Percentiles rank a stretch among this genome's conserved stretches.
phyloP scores from a whole-genome alignment of 2,329 filamentous ascomycete genomes.

The Blastomyces parvus region DNA sequence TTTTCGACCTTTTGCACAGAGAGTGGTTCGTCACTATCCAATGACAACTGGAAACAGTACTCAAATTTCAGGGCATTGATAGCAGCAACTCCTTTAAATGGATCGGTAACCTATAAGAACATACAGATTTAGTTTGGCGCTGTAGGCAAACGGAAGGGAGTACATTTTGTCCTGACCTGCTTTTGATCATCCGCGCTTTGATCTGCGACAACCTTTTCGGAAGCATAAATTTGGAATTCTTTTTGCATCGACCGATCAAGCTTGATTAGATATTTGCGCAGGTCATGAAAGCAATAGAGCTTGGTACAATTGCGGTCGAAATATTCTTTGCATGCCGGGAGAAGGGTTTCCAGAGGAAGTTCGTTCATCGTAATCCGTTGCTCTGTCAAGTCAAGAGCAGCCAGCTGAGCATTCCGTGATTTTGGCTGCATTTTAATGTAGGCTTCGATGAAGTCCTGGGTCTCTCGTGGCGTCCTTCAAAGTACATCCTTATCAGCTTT shows the following conservation, averaged over 20 bases:
- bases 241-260: slow-evolving; percentile 22
- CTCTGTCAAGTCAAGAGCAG: slow-evolving; percentile 26
- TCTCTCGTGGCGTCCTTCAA: slow-evolving; percentile 25
- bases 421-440: slow-evolving; percentile 29
- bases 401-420: slow-evolving; percentile 36
- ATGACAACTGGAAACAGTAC: slow-evolving; percentile 33
- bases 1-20: slow-evolving; percentile 25
- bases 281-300: slow-evolving; percentile 38
- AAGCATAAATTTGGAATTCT: slow-evolving; percentile 21
- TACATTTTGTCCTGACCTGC: slow-evolving; percentile 18
- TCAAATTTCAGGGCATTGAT: slow-evolving; percentile 39
- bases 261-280: slow-evolving; percentile 28
- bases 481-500: slow-evolving; percentile 11
- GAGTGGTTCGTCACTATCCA: slow-evolving; percentile 20
- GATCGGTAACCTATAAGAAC: slow-evolving; percentile 16
- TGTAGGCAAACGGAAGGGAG: background rate
- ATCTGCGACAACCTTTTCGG: slow-evolving; percentile 10
- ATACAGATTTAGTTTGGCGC: background rate
- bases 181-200: slow-evolving; percentile 7
- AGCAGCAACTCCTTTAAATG: slow-evolving; percentile 23
- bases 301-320: slow-evolving; percentile 35
- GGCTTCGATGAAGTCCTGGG: slow-evolving; percentile 26
- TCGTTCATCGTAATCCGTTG: slow-evolving; percentile 22
- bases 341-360: slow-evolving; percentile 24
- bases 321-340: slow-evolving; percentile 33